A percentile compares a stretch with the other conserved stretches of the same genome.
Evolutionary conservation across 345 rosid genomes (phyloP).

Genomic region (Stellera chamaejasme): DNA sequence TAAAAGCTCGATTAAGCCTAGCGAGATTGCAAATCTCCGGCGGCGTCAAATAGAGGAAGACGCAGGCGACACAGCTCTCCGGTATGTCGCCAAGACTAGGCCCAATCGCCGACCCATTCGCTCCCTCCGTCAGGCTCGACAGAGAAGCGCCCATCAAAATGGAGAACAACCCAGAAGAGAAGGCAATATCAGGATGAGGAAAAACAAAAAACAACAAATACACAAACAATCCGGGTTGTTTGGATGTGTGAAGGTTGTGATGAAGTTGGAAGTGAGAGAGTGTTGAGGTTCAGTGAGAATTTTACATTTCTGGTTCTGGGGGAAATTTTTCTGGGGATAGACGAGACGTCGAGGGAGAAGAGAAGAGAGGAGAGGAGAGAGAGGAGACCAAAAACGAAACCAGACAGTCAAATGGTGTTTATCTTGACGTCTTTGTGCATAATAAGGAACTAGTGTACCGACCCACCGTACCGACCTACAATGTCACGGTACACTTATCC

Average conservation of each 20-base stretch:
- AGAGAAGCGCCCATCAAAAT: constrained; percentile 74
- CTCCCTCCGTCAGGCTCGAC: constrained; percentile 59
- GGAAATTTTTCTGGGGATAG: no score
- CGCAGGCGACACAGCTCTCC: constrained; percentile 90
- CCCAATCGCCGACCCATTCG: constrained; percentile 35
- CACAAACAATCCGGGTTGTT: not conserved
- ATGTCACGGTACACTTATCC: no score
- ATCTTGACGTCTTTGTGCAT: no score
- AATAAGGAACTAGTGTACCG: no score
- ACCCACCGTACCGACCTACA: no score
- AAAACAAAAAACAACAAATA: no score
- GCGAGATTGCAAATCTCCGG: constrained; percentile 99
- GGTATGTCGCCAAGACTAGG: constrained; percentile 90
- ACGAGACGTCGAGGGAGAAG: no score
- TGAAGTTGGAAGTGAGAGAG: not conserved
- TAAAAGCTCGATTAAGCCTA: constrained; percentile 64
- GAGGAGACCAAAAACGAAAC: no score
- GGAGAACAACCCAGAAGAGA: no score
- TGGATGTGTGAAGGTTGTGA: not conserved
- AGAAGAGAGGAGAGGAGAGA: no score
- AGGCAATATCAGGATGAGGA: not conserved
- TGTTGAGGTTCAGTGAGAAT: not conserved
- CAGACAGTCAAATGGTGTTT: no score
- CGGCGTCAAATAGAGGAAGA: constrained; percentile 68
- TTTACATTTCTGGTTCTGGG: no score